These are phyloP conservation scores for Backusella mclennaniae DNA, from an alignment of 192 early-diverging fungal species.

Conservation along the genomic window DNA sequence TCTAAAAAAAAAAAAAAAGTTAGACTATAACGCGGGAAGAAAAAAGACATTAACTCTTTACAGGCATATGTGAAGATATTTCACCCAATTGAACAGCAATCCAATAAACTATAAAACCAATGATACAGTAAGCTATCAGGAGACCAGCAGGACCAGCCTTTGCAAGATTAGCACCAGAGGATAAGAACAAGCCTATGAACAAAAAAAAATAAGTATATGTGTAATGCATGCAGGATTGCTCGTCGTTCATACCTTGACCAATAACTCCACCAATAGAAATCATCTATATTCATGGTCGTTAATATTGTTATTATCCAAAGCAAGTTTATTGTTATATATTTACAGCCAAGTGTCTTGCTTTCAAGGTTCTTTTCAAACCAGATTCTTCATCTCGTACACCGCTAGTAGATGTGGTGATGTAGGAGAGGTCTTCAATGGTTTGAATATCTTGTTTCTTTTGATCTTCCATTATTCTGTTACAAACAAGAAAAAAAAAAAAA, in stretches of 20 bases:
- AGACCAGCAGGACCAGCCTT: conserved; percentile 73
- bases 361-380: conserved; percentile 62
- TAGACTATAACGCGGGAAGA: conserved; percentile 14
- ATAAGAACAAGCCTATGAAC: conserved; percentile 60
- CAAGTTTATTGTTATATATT: conserved; percentile 19
- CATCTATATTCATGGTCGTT: conserved; percentile 3
- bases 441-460: background rate
- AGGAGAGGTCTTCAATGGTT: background rate
- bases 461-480: background rate
- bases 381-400: background rate
- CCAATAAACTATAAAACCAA: conserved; percentile 70
- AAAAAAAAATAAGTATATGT: background rate
- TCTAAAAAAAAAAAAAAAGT: conserved; percentile 58
- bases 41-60: conserved; percentile 39
- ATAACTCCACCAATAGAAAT: conserved; percentile 75
- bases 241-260: conserved; percentile 55
- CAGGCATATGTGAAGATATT: conserved; percentile 65
- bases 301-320: background rate
- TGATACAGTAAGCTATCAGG: conserved; percentile 71
- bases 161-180: conserved; percentile 71
- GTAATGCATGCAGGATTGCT: background rate
- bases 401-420: background rate
- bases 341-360: conserved; percentile 68
- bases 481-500: background rate
- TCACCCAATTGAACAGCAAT: conserved; percentile 71